Percentiles rank a stretch among this genome's conserved stretches.
Conservation (phyloP, 257 asterid genomes). For the Solanum clarkiae region DNA sequence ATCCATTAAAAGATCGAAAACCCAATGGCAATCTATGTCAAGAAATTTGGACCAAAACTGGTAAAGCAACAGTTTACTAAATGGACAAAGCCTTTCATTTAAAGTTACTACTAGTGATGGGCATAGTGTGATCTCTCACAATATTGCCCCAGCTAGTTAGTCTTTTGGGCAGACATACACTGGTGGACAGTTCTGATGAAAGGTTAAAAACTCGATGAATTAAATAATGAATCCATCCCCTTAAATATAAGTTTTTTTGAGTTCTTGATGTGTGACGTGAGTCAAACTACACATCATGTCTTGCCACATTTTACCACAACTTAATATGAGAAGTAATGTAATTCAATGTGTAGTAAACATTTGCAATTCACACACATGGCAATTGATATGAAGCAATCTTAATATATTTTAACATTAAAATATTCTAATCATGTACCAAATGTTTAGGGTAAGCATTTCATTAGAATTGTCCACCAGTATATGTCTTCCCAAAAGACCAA, state of each 20-base stretch:
- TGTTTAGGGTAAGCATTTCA: background rate
- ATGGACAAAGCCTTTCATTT: constrained; percentile 12
- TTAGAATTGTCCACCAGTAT: constrained; percentile 1
- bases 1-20: constrained; percentile 1
- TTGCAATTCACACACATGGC: too few relatives aligned
- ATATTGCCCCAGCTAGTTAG: constrained; percentile 10
- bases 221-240: background rate
- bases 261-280: background rate
- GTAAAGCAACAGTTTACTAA: constrained; percentile 7
- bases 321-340: too few relatives aligned
- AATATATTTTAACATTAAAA: too few relatives aligned
- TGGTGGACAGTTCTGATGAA: constrained; percentile 1
- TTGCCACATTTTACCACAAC: background rate
- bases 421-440: background rate
- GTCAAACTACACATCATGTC: background rate
- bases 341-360: too few relatives aligned
- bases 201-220: background rate
- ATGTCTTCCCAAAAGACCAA: constrained; percentile 12
- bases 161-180: constrained; percentile 8
- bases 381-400: too few relatives aligned
- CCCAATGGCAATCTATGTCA: constrained; percentile 9
- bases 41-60: constrained; percentile 16
- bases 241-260: background rate
- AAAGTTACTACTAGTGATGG: constrained; percentile 11
- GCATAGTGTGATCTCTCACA: background rate